Evolutionary conservation across 1,284 basidiomycete genomes (phyloP).

Genomic region (Microbotryum silenes-acaulis): DNA sequence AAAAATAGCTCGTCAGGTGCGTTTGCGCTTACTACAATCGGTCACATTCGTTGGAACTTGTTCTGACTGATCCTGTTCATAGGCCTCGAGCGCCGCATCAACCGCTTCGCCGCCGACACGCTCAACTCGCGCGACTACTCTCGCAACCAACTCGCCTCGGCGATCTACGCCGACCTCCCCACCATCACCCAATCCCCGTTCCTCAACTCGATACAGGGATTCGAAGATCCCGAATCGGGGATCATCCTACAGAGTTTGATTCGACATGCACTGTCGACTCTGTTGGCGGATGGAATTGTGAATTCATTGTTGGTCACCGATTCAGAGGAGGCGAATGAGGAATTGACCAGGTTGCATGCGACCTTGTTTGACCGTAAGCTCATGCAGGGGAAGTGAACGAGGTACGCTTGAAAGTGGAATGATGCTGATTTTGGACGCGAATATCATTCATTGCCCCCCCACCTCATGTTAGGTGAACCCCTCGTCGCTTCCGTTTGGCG

Average conservation of each 20-base stretch:
- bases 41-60: neutral
- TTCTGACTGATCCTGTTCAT: slow-evolving; percentile 43
- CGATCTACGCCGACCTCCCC: slow-evolving; percentile 26
- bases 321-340: slow-evolving; percentile 66
- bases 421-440: neutral
- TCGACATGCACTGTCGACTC: slow-evolving; percentile 64
- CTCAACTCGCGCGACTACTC: slow-evolving; percentile 46
- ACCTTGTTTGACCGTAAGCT: slow-evolving; percentile 66
- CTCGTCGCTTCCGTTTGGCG: slow-evolving; percentile 74
- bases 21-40: slow-evolving; percentile 41
- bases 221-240: slow-evolving; percentile 27
- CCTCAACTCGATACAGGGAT: slow-evolving; percentile 23
- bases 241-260: slow-evolving; percentile 67
- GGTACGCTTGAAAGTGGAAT: too few relatives aligned
- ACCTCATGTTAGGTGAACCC: slow-evolving; percentile 53
- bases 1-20: slow-evolving; percentile 40
- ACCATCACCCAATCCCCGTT: slow-evolving; percentile 21
- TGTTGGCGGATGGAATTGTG: slow-evolving; percentile 66
- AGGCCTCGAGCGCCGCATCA: slow-evolving; percentile 65
- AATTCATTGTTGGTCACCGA: slow-evolving; percentile 69
- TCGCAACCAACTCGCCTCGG: slow-evolving; percentile 26
- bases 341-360: slow-evolving; percentile 71
- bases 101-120: slow-evolving; percentile 68
- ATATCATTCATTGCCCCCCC: neutral
- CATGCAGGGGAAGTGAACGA: too few relatives aligned